Conservation (phyloP, 495 filamentous ascomycete species). For the Lasiosphaeria ovina region DNA sequence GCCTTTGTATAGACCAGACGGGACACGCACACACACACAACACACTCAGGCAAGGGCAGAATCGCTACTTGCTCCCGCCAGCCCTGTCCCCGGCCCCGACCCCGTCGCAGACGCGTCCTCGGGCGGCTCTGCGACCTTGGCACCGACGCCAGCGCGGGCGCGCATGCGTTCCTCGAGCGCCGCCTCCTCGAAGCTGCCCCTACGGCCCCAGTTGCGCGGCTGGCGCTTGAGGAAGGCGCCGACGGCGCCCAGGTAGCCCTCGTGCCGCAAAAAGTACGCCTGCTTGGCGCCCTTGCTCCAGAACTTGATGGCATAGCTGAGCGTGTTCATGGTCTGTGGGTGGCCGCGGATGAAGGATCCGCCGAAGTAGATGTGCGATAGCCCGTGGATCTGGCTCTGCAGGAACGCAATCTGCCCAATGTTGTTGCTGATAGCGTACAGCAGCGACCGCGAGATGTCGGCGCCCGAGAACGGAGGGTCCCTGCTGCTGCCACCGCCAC, state of each 20-base stretch:
- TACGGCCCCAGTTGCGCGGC: slow-evolving; percentile 85
- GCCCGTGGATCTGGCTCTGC: slow-evolving; percentile 85
- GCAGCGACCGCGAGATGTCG: slow-evolving; percentile 58
- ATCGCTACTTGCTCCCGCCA: no score
- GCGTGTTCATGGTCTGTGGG: slow-evolving; percentile 93
- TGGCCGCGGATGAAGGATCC: slow-evolving; percentile 96
- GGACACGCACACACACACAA: no score
- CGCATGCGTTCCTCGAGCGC: slow-evolving; percentile 11
- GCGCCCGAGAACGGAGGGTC: slow-evolving; percentile 42
- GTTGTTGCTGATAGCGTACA: slow-evolving; percentile 90
- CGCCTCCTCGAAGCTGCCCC: slow-evolving; percentile 63
- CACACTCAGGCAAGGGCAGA: no score
- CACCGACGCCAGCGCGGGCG: neutral
- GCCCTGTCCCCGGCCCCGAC: no score
- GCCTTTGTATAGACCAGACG: no score
- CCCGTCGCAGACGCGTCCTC: no score
- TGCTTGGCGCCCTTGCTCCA: slow-evolving; percentile 94
- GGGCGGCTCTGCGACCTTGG: no score
- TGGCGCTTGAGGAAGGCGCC: slow-evolving; percentile 91
- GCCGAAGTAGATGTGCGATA: slow-evolving; percentile 95
- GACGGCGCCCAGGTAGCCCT: slow-evolving; percentile 95
- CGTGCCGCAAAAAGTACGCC: slow-evolving; percentile 93
- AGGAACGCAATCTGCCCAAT: slow-evolving; percentile 97
- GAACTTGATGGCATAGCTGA: slow-evolving; percentile 93
- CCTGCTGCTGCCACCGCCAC: neutral